Evolutionary conservation across 805 yeast genomes (phyloP).

Genomic region (Candida silvicultrix): DNA sequence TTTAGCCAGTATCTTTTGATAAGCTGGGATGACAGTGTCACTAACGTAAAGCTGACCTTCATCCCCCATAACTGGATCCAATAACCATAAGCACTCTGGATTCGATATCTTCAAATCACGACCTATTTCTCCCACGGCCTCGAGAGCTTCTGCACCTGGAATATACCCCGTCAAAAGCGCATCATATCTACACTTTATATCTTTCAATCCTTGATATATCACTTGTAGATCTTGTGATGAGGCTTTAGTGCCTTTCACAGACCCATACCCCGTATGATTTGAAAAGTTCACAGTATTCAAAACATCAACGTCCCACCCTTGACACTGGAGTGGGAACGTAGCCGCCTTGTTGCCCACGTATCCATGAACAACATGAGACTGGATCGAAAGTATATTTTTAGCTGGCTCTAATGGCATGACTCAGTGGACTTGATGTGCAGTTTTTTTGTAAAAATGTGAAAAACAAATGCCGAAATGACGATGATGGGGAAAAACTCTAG

Average conservation of each 20-base stretch:
- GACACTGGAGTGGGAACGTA: conserved; percentile 55
- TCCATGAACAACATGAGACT: conserved; percentile 70
- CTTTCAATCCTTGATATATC: conserved; percentile 33
- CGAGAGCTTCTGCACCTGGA: conserved; percentile 48
- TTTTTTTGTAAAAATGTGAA: too few relatives aligned
- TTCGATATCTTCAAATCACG: conserved; percentile 27
- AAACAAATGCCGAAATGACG: too few relatives aligned
- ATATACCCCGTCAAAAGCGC: conserved; percentile 65
- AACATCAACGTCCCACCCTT: conserved; percentile 68
- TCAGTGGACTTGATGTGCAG: not conserved
- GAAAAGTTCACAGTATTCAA: conserved; percentile 61
- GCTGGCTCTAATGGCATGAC: not conserved
- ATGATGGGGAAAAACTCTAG: too few relatives aligned
- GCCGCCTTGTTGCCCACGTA: conserved; percentile 68
- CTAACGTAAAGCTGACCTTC: conserved; percentile 66
- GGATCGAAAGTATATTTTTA: conserved; percentile 39
- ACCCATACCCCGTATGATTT: conserved; percentile 68
- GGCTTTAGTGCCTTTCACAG: conserved; percentile 41
- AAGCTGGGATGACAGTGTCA: conserved; percentile 52
- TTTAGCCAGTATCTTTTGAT: conserved; percentile 36
- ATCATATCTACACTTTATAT: conserved; percentile 32
- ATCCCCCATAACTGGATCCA: conserved; percentile 83
- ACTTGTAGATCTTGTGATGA: conserved; percentile 32
- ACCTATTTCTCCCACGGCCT: conserved; percentile 35
- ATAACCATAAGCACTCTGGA: conserved; percentile 41